Percentiles rank a stretch among this genome's conserved stretches.
These are phyloP conservation scores for Sugiyamaella novakii DNA, from an alignment of 1,139 yeast species.

Conservation along the genomic window DNA sequence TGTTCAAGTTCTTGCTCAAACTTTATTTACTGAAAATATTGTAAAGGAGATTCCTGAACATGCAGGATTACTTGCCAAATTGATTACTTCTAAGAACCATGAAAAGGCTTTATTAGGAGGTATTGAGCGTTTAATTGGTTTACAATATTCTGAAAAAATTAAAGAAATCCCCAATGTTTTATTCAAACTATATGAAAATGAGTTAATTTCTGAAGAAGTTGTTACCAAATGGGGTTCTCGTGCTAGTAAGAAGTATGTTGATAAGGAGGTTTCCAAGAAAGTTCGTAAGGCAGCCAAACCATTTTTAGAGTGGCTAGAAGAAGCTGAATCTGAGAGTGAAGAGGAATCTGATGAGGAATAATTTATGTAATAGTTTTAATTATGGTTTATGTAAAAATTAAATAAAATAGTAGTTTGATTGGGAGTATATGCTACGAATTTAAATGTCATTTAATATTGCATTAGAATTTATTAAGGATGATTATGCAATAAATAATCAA, in stretches of 20 bases:
- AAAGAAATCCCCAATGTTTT: slow-evolving; percentile 78
- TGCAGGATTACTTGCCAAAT: slow-evolving; percentile 77
- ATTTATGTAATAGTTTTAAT: background rate
- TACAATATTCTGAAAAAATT: slow-evolving; percentile 75
- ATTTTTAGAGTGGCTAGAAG: slow-evolving; percentile 89
- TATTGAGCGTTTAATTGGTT: slow-evolving; percentile 87
- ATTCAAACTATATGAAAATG: slow-evolving; percentile 78
- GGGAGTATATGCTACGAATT: too few relatives aligned
- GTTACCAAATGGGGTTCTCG: slow-evolving; percentile 85
- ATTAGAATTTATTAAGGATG: too few relatives aligned
- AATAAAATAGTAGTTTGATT: too few relatives aligned
- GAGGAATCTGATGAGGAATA: slow-evolving; percentile 42
- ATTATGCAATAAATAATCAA: too few relatives aligned
- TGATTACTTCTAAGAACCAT: slow-evolving; percentile 60
- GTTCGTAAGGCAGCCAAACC: slow-evolving; percentile 97
- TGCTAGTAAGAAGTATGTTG: slow-evolving; percentile 89
- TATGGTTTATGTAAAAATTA: background rate
- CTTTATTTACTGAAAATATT: slow-evolving; percentile 78
- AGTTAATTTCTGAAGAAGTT: slow-evolving; percentile 80
- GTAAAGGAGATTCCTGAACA: slow-evolving; percentile 73
- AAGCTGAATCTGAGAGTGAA: slow-evolving; percentile 82
- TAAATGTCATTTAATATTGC: too few relatives aligned
- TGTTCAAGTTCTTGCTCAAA: slow-evolving; percentile 89
- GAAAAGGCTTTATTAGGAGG: slow-evolving; percentile 95
- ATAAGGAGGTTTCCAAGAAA: slow-evolving; percentile 88